Base-by-base conservation (phyloP, 805 yeast genomes). In the Yamadazyma philogaea region DNA sequence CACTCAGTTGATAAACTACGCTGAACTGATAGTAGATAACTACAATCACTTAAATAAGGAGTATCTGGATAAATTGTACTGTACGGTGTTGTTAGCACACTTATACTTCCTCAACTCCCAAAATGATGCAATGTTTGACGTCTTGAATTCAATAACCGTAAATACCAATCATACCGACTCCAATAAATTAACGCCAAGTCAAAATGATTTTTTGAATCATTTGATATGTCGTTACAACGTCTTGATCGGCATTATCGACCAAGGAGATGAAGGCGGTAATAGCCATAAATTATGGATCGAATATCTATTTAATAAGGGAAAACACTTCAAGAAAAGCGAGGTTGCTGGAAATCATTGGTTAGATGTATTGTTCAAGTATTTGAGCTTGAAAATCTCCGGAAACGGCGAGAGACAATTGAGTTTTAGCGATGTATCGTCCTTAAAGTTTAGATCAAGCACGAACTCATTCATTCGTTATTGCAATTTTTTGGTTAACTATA, bases 311-410 rank as follows among this genome's bases (percentile, higher is more conserved):
- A 40, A 53, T 20, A 50, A 55, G 40, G 42, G 49, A 6, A 42
- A 34, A 19, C 60, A 58, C 16, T 60, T 60, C 43, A 42, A 41
- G 6, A 60, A 59, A 45, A 56, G 65, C 10, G 62, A 64, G 32
- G 59, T 68, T 8, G 62, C 68, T 3, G 66, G 64, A 6, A 59
- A 57, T 36, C 45, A 55, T 28, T 70, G 75, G 75, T 49, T 60
- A 8, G 63, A 59, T 15, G 46, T 57, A 15, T 47, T 69, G 24
- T 56, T 54, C 43, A 46, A 46, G 26, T 44, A 49, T 20, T 44
- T 49, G 32, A 44, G 47, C 31, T 46, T 47, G 33, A 19, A 48
- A 46, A 41, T 50, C 60, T 10, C 52, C 60, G 7, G 22, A 28
- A 16, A 39, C 37, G 16, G 51, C 56, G 40, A 47, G 59, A 7